Base-by-base conservation (phyloP, 345 rosid genomes). In the Salix viminalis region DNA sequence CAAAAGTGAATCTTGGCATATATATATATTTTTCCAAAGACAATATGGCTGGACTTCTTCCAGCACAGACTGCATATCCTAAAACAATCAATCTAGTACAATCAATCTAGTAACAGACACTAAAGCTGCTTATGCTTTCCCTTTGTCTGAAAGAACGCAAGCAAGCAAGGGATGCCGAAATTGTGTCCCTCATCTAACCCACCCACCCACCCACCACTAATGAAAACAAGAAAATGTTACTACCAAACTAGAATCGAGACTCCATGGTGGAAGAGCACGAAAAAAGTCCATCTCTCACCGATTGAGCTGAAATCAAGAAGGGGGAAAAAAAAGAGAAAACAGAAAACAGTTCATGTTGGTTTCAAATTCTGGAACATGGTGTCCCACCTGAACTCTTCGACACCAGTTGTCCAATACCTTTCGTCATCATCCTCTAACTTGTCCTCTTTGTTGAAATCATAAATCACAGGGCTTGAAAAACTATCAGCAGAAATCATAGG, bases 301-400 rank as follows among this genome's bases (percentile, higher is more conserved):
- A 81, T 72, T 69, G 75, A 67, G 67, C 48, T 50, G 32, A 37
- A 44, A 70, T 34, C 8, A 62, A 50, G 12, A 44, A 71, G 60
- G 34, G 18, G 18, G 2, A 7, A 28, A 39, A 54, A 15, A 32
- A 36, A 52, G 11, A 24, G 11, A 24, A 71, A 36, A 9, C 24
- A 21, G 66, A n/a, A 64, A 39, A 1, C 48, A 71, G 8, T 76
- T 89, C 87, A 95, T 66, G 93, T 95, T 42, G 99, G 99, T 86
- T 91, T 95, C 58, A 95, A 75, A 76, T 95, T 84, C 78, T 95
- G 97, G 79, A 95, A 95, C 99, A 95, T 90, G 2, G 97, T 71
- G 81, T 91, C 98, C 99, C 99, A 95, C 83, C 91, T 89, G 79
- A 90, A 84, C 69, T 85, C 94, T 87, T 89, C 90, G 67, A 83